Percentiles rank a stretch among this genome's conserved stretches.
phyloP scores from a whole-genome alignment of 768 basidiomycete species.

The Infundibulicybe gibba region DNA sequence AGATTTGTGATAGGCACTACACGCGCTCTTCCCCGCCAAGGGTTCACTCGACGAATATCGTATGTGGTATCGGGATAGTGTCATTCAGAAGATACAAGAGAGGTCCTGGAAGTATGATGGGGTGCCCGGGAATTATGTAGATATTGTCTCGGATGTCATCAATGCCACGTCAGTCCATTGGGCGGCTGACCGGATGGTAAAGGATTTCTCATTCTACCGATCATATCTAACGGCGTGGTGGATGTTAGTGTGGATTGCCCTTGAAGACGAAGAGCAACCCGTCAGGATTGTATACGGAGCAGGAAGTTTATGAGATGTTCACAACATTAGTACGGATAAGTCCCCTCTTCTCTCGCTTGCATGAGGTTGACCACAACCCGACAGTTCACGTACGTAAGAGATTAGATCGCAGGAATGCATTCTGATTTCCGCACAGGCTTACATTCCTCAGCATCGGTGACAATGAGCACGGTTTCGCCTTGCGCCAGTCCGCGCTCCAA shows the following conservation, averaged over 20 bases:
- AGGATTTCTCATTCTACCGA: neutral
- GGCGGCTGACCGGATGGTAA: neutral
- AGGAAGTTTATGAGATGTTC: constrained; percentile 41
- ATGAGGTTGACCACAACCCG: neutral
- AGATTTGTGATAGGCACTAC: constrained; percentile 11
- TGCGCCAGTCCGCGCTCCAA: constrained; percentile 16
- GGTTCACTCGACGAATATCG: constrained; percentile 19
- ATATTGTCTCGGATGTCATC: constrained; percentile 47
- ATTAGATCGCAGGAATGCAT: neutral
- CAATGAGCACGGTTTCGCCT: constrained; percentile 23
- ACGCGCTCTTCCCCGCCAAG: constrained; percentile 29
- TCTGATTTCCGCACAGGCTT: neutral
- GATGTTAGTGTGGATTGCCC: constrained; percentile 35
- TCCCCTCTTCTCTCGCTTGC: neutral
- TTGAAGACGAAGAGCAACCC: constrained; percentile 40
- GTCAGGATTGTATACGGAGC: constrained; percentile 35
- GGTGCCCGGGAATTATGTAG: constrained; percentile 29
- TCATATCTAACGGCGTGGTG: neutral
- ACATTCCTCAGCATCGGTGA: constrained; percentile 18
- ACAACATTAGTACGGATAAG: constrained; percentile 19
- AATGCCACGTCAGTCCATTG: constrained; percentile 32
- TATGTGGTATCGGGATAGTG: constrained; percentile 22
- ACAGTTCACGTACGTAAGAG: neutral
- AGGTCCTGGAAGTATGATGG: constrained; percentile 23
- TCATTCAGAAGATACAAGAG: constrained; percentile 20